Percentiles rank a stretch among this genome's conserved stretches.
Evolutionary conservation across 1,284 basidiomycete species (phyloP).

Genomic region (Fomitopsis pinicola): DNA sequence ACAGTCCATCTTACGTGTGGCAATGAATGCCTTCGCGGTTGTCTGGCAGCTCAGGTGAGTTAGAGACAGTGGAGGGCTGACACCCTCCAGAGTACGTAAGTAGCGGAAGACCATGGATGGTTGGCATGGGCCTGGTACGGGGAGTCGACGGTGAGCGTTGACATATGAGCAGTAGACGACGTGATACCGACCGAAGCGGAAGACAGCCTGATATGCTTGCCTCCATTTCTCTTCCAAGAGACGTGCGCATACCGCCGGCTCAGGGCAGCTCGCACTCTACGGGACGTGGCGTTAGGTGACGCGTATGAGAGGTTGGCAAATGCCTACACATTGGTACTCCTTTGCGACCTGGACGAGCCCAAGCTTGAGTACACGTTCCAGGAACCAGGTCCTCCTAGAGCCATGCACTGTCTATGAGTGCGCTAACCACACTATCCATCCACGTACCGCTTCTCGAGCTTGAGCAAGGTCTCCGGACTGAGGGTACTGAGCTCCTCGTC

Average conservation of each 20-base stretch:
- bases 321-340: slow-evolving; percentile 83
- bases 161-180: slow-evolving; percentile 12
- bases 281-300: slow-evolving; percentile 22
- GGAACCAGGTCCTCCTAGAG: slow-evolving; percentile 82
- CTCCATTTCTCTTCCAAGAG: slow-evolving; percentile 93
- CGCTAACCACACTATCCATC: neutral
- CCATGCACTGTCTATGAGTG: neutral
- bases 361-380: slow-evolving; percentile 90
- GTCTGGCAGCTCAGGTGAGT: slow-evolving; percentile 85
- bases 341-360: slow-evolving; percentile 82
- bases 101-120: slow-evolving; percentile 89
- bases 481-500: slow-evolving; percentile 79
- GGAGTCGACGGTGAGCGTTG: neutral
- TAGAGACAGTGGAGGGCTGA: slow-evolving; percentile 75
- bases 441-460: slow-evolving; percentile 78
- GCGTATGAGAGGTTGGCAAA: neutral
- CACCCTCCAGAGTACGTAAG: slow-evolving; percentile 75
- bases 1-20: slow-evolving; percentile 55
- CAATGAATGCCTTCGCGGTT: slow-evolving; percentile 82
- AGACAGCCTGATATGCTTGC: slow-evolving; percentile 82
- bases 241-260: slow-evolving; percentile 74
- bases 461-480: slow-evolving; percentile 76
- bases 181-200: slow-evolving; percentile 67
- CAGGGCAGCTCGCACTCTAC: slow-evolving; percentile 82
- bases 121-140: slow-evolving; percentile 63